phyloP scores from a whole-genome alignment of 768 basidiomycete genomes.

The Hydnomerulius pinastri region DNA sequence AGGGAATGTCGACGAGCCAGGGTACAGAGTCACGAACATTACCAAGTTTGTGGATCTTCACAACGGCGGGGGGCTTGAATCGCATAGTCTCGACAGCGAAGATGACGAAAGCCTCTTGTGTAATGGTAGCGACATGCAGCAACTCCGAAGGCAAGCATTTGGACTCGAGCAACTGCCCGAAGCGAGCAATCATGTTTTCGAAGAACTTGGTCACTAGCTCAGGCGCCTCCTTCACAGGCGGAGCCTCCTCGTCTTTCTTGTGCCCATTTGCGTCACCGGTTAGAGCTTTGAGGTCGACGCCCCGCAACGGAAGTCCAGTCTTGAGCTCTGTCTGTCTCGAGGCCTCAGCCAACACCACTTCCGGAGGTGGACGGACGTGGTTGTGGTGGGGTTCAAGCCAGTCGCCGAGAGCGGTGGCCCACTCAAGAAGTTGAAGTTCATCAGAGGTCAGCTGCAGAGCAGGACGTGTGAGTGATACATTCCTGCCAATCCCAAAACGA shows the following conservation, averaged over 20 bases:
- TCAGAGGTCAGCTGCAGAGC: constrained; percentile 62
- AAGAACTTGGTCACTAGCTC: constrained; percentile 58
- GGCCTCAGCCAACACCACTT: constrained; percentile 72
- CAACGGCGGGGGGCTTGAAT: constrained; percentile 69
- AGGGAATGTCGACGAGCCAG: too few relatives aligned
- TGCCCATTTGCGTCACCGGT: constrained; percentile 41
- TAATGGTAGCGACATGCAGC: constrained; percentile 73
- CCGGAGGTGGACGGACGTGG: constrained; percentile 67
- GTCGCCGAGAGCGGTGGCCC: constrained; percentile 59
- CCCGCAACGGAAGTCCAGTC: constrained; percentile 67
- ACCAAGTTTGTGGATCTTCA: constrained; percentile 75
- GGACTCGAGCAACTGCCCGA: constrained; percentile 44
- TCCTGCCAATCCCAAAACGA: neutral
- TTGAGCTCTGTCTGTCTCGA: constrained; percentile 72
- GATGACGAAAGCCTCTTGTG: constrained; percentile 81
- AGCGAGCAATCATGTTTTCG: constrained; percentile 56
- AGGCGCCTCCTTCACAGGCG: constrained; percentile 64
- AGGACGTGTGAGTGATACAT: too few relatives aligned
- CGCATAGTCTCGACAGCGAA: constrained; percentile 69
- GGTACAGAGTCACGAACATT: constrained; percentile 63
- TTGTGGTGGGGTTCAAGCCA: constrained; percentile 83
- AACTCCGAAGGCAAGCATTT: constrained; percentile 49
- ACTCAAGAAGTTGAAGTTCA: constrained; percentile 59
- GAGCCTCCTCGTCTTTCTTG: constrained; percentile 75
- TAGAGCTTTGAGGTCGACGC: constrained; percentile 47